Evolutionary conservation across 2,329 filamentous ascomycete genomes (phyloP).

Genomic region (Claviceps sorghi): DNA sequence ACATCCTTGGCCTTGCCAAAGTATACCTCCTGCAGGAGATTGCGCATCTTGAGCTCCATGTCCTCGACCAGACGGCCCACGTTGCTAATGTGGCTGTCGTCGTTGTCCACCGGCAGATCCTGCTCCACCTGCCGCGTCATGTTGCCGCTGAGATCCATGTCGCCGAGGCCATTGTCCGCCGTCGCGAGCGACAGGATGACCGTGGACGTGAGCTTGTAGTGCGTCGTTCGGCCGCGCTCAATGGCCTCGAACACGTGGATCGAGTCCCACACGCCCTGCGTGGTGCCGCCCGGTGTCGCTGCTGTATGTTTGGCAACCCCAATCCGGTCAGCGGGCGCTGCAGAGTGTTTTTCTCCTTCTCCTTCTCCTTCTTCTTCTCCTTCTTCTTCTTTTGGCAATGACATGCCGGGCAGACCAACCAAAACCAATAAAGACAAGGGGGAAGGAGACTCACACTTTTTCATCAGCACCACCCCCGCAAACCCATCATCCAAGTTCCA

Average conservation of each 20-base stretch:
- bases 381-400: too few species aligned
- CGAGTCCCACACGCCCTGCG: constrained; percentile 83
- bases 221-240: constrained; percentile 77
- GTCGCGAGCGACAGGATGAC: constrained; percentile 82
- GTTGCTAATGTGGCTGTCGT: constrained; percentile 89
- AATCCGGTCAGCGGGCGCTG: too few species aligned
- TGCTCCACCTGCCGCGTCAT: constrained; percentile 95
- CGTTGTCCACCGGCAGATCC: constrained; percentile 76
- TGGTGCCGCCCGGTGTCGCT: constrained; percentile 48
- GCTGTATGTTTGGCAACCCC: constrained; percentile 26
- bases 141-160: constrained; percentile 88
- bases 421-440: too few species aligned
- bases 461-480: constrained; percentile 85
- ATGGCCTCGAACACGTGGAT: constrained; percentile 98
- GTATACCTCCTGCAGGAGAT: constrained; percentile 95
- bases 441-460: constrained; percentile 75
- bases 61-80: constrained; percentile 91
- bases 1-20: constrained; percentile 99
- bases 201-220: constrained; percentile 96
- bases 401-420: too few species aligned
- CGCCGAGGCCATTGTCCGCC: constrained; percentile 45
- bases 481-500: constrained; percentile 98
- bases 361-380: too few species aligned
- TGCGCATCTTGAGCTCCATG: constrained; percentile 99
- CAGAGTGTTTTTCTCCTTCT: too few species aligned